These are phyloP conservation scores for Monascus purpureus DNA, from an alignment of 495 filamentous ascomycete species.

Conservation along the genomic window DNA sequence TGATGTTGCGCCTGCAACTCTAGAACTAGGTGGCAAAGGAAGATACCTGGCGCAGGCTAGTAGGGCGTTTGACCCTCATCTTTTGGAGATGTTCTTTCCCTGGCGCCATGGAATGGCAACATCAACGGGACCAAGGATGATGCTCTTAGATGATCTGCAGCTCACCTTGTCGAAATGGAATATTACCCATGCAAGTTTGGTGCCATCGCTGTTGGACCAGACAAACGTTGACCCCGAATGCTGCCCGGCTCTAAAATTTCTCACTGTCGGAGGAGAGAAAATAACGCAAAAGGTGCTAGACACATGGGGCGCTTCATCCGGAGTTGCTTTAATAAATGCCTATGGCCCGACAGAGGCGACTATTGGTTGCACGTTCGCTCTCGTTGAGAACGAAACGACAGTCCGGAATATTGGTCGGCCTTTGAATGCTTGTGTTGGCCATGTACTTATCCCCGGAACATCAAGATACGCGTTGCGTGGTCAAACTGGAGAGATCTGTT, in stretches of 20 bases:
- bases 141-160: slow-evolving; percentile 20
- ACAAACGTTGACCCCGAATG: slow-evolving; percentile 11
- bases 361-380: slow-evolving; percentile 70
- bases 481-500: slow-evolving; percentile 72
- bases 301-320: slow-evolving; percentile 21
- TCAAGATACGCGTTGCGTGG: slow-evolving; percentile 61
- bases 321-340: slow-evolving; percentile 30
- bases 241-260: slow-evolving; percentile 19
- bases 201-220: slow-evolving; percentile 19
- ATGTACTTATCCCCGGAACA: slow-evolving; percentile 57
- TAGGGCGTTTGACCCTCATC: slow-evolving; percentile 22
- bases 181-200: slow-evolving; percentile 58
- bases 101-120: slow-evolving; percentile 25
- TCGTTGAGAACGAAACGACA: slow-evolving; percentile 55
- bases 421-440: slow-evolving; percentile 70
- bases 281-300: slow-evolving; percentile 32
- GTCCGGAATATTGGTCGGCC: slow-evolving; percentile 75
- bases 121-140: slow-evolving; percentile 14
- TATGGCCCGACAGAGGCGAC: slow-evolving; percentile 85
- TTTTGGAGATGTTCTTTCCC: slow-evolving; percentile 22
- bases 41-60: slow-evolving; percentile 22
- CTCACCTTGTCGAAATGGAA: slow-evolving; percentile 39
- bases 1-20: slow-evolving; percentile 9
- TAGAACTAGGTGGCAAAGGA: slow-evolving; percentile 15
- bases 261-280: slow-evolving; percentile 32